Conservation (phyloP, 805 yeast genomes). For the Schizosaccharomyces lindneri region DNA sequence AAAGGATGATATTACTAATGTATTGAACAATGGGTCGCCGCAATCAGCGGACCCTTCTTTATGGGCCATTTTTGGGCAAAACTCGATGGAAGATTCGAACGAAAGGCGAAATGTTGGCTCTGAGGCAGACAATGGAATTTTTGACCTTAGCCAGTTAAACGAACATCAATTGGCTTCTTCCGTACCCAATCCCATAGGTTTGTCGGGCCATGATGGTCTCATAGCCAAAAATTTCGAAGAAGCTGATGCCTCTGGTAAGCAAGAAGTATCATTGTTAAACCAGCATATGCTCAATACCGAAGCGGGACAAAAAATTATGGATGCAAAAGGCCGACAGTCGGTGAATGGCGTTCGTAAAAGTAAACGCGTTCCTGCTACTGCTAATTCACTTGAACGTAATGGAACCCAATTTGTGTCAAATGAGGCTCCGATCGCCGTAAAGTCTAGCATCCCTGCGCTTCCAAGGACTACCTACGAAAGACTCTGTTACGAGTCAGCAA, state of each 20-base stretch:
- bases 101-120: not conserved
- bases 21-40: not conserved
- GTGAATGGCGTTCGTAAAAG: not conserved
- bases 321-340: too few relatives aligned
- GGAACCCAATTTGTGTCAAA: not conserved
- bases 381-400: not conserved
- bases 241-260: too few relatives aligned
- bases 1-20: not conserved
- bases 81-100: not conserved
- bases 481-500: conserved; percentile 15
- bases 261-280: too few relatives aligned
- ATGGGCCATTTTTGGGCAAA: not conserved
- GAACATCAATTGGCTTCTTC: not conserved
- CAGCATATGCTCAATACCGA: too few relatives aligned
- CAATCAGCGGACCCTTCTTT: not conserved
- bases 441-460: not conserved
- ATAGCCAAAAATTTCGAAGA: not conserved
- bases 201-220: not conserved
- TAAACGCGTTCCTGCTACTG: not conserved
- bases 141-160: not conserved
- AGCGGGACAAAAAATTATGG: too few relatives aligned
- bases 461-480: conserved; percentile 4
- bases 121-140: not conserved
- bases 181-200: not conserved
- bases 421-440: not conserved